Evolutionary conservation across 208 protist species (phyloP), one percentile per base, ranked within the genome.

Genomic region (Leishmania aethiopica): DNA sequence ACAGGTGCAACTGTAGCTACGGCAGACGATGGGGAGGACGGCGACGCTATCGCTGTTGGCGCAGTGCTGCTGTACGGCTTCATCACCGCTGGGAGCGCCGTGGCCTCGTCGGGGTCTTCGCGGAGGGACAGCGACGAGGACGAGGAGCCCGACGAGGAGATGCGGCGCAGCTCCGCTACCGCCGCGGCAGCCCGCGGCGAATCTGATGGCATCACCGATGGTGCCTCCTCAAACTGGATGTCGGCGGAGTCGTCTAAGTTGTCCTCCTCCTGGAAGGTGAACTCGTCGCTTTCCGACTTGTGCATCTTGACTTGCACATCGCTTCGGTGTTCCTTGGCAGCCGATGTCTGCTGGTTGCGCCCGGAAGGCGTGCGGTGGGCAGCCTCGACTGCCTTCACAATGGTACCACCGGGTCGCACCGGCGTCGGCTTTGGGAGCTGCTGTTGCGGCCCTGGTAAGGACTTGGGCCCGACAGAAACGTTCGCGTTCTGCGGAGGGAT

Each of bases 41-140:
- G 32, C 2, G 75, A 59, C n/a, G 37, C 40, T n/a, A 49, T 28
- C 53, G 59, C 57, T 19, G 25, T 11, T 32, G 75, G 57, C 7
- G 57, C 59, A 11, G 25, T 60, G 42, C 42, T 66, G 11, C 35
- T 55, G 13, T 70, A 0, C 15, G 75, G 35, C 25, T 42, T 78
- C 7, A 25, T n/a, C 2, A 42, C 64, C 2, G 79, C 69, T 15
- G 83, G 83, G 0, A 85, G 83, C 2, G 80, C 78, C 15, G 88
- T 91, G 1, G 70, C 80, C 28, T 81, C 72, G 66, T 91, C 88
- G 1, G 85, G n/a, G 22, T 91, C 88, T 45, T 81, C 80, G 25
- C 80, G 79, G 59, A 89, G 80, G 19, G 85, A 83, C 49, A 83
- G 71, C 28, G 80, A 86, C 0, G 79, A 83, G 10, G 82, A 77